phyloP scores from a whole-genome alignment of 2,329 filamentous ascomycete genomes.

The Thermomyces lanuginosus region DNA sequence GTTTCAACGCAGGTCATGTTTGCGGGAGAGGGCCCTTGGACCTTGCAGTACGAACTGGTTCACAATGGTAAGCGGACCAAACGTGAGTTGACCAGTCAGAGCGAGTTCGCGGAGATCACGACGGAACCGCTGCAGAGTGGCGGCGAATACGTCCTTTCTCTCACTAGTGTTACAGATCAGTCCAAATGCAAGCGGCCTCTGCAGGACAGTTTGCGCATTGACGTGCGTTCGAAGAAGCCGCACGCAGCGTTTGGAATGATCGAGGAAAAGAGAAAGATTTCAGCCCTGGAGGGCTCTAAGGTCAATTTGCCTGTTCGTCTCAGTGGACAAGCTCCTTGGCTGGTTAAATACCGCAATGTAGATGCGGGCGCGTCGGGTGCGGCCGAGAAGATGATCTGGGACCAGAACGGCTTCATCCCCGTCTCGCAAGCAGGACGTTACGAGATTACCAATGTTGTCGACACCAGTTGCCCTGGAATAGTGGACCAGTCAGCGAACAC shows the following conservation, averaged over 20 bases:
- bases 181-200: slow-evolving; percentile 74
- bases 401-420: slow-evolving; percentile 52
- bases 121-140: slow-evolving; percentile 62
- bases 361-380: slow-evolving; percentile 35
- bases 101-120: slow-evolving; percentile 50
- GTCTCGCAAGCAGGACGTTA: slow-evolving; percentile 58
- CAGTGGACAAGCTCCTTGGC: slow-evolving; percentile 75
- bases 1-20: slow-evolving; percentile 60
- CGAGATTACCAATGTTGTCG: slow-evolving; percentile 59
- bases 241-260: slow-evolving; percentile 72
- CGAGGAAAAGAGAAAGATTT: slow-evolving; percentile 59
- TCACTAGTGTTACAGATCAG: slow-evolving; percentile 74
- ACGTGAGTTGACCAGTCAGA: slow-evolving; percentile 48
- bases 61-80: slow-evolving; percentile 73
- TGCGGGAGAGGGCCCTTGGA: slow-evolving; percentile 72
- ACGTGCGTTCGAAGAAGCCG: slow-evolving; percentile 75
- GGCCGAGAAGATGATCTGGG: slow-evolving; percentile 33
- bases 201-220: slow-evolving; percentile 69
- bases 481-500: slow-evolving; percentile 56
- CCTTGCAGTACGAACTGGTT: slow-evolving; percentile 78
- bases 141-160: slow-evolving; percentile 74
- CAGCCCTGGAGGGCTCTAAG: slow-evolving; percentile 58
- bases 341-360: slow-evolving; percentile 55
- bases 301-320: slow-evolving; percentile 68
- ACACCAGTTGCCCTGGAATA: slow-evolving; percentile 65